Evolutionary conservation across 805 yeast species (phyloP).

Genomic region (Metahyphopichia silvanorum): DNA sequence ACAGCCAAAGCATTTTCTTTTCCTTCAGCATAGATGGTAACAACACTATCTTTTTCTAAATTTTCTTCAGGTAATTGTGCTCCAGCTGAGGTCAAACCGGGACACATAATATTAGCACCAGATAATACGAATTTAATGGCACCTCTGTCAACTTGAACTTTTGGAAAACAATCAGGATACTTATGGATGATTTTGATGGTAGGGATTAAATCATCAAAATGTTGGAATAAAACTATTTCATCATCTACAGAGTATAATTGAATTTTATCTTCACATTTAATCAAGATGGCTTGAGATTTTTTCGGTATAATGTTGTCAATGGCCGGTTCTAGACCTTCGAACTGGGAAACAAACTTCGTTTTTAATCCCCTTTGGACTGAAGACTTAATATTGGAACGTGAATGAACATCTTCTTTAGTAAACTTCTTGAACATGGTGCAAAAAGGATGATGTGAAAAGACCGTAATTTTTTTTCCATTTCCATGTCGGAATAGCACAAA

Average conservation of each 20-base stretch:
- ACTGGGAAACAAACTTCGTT: conserved; percentile 67
- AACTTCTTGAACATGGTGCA: conserved; percentile 55
- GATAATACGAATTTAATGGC: conserved; percentile 94
- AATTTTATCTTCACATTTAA: conserved; percentile 88
- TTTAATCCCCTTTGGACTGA: conserved; percentile 92
- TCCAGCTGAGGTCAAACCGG: conserved; percentile 85
- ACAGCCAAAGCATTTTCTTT: conserved; percentile 88
- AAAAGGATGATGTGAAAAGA: too few relatives aligned
- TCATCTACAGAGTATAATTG: conserved; percentile 71
- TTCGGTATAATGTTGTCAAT: conserved; percentile 86
- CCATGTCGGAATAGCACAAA: not conserved
- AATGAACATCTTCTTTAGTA: conserved; percentile 81
- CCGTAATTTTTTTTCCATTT: too few relatives aligned
- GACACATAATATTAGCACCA: conserved; percentile 97
- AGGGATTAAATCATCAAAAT: conserved; percentile 78
- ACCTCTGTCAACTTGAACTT: conserved; percentile 90
- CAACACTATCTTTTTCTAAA: conserved; percentile 64
- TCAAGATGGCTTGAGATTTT: conserved; percentile 73
- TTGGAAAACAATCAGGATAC: conserved; percentile 80
- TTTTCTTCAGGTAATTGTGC: conserved; percentile 78
- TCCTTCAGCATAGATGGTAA: conserved; percentile 86
- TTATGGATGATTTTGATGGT: conserved; percentile 71
- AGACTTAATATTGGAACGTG: conserved; percentile 87
- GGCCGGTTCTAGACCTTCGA: conserved; percentile 67
- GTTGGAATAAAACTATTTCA: conserved; percentile 75